Conservation (phyloP, 345 rosid genomes). For the Gossypium australe region DNA sequence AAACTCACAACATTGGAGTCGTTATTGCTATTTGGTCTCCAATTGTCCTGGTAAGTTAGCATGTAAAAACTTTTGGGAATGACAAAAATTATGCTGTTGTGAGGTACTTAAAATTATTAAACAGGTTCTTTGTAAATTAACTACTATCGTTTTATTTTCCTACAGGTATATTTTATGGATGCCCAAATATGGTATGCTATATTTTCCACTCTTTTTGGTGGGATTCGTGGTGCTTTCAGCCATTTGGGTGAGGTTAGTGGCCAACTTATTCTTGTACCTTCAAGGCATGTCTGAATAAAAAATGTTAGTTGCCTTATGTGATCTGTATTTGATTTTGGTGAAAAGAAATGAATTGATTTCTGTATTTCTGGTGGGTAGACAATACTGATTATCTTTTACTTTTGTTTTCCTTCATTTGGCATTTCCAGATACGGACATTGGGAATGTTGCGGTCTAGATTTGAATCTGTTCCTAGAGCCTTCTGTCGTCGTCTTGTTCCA, state of each 20-base stretch:
- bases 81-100: conserved; percentile 14
- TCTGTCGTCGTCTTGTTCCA: conserved; percentile 65
- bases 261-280: conserved; percentile 11
- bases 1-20: conserved; percentile 70
- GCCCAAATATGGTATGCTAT: conserved; percentile 98
- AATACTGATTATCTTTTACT: conserved; percentile 13
- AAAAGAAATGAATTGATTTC: not conserved
- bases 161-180: conserved; percentile 92
- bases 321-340: not conserved
- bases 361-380: not conserved
- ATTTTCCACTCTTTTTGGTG: conserved; percentile 90
- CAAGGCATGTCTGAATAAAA: not conserved
- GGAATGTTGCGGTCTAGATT: conserved; percentile 96
- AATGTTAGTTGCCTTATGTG: not conserved
- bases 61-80: conserved; percentile 11
- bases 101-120: not conserved
- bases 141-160: conserved; percentile 9
- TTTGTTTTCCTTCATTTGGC: conserved; percentile 16
- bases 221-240: conserved; percentile 90
- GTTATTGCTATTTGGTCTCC: conserved; percentile 95
- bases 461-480: conserved; percentile 59
- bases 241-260: conserved; percentile 93
- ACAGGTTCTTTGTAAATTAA: not conserved
- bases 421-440: conserved; percentile 74
- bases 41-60: conserved; percentile 64